Evolutionary conservation across 192 early-diverging fungal species (phyloP), one percentile per base, ranked within the genome.

Genomic region (Umbelopsis sp.): DNA sequence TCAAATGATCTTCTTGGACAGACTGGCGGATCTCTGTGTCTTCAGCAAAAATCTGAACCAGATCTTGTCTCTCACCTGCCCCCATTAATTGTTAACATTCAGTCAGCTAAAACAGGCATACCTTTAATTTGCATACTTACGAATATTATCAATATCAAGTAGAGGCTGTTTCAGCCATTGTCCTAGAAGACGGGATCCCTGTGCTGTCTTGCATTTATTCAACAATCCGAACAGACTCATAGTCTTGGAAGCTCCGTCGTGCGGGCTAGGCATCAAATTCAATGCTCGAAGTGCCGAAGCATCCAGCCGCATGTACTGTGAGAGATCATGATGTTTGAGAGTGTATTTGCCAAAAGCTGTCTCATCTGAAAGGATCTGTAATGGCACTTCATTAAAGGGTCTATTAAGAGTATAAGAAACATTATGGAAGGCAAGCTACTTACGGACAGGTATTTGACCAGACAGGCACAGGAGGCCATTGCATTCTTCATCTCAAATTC

Each of bases 151-250:
- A 20, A 93, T 44, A 25, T 89, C 83, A 71, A 96, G 77, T 6
- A 97, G 83, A 14, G 96, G 96, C 77, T 97, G 95, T 71, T 94
- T 95, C 25, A 98, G 82, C 94, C 95, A 98, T 71, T 95, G 93
- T n/a, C 83, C 88, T 45, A 98, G 79, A 70, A 97, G 77, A 2
- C 96, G 78, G 20, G 90, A 83, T 0, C 96, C 96, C 66, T 96
- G 95, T 0, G 91, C 74, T 6, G 96, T 98, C 66, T 93, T 93
- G 85, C 94, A 96, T 68, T 92, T 86, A 80, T 97, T 93, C 34
- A 98, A 79, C 36, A 98, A 80, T 0, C 95, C 94, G 66, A 88
- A 93, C 32, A 98, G 77, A 74, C 85, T 78, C 49, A 71, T 73
- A 9, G 74, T 86, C 53, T 90, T 90, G 47, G 82, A 87, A 3